Conservation (phyloP, 2,329 filamentous ascomycete genomes). For the Epichloe scottii region DNA sequence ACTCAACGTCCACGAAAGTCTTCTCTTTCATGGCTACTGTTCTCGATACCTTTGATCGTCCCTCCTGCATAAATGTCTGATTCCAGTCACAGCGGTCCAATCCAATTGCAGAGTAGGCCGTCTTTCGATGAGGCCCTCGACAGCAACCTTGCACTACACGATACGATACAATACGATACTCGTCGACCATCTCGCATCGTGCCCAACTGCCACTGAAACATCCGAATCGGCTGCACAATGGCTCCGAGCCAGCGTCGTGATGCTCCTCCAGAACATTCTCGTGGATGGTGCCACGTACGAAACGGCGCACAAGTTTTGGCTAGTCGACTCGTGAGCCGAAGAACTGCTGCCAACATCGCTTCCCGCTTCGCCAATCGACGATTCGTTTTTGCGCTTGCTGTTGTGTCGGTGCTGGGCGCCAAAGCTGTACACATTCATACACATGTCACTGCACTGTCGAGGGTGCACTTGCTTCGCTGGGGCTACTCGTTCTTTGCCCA, state of each 20-base stretch:
- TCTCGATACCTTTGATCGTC: background rate
- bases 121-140: background rate
- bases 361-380: conserved; percentile 15
- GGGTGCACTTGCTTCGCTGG: conserved; percentile 16
- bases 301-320: background rate
- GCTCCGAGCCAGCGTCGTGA: background rate
- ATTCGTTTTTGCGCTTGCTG: conserved; percentile 18
- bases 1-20: no score
- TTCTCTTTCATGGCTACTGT: background rate
- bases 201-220: background rate
- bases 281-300: background rate
- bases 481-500: conserved; percentile 22
- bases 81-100: background rate
- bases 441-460: conserved; percentile 16
- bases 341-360: background rate
- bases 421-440: conserved; percentile 18
- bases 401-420: conserved; percentile 15
- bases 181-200: no score
- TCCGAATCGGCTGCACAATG: background rate
- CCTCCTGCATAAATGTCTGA: background rate
- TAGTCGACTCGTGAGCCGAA: background rate
- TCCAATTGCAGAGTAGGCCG: no score
- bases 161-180: background rate
- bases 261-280: background rate
- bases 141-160: background rate